A percentile compares a stretch with the other conserved stretches of the same genome.
These are phyloP conservation scores for Auricularia heimuer DNA, from an alignment of 768 basidiomycete genomes.

Conservation along the genomic window DNA sequence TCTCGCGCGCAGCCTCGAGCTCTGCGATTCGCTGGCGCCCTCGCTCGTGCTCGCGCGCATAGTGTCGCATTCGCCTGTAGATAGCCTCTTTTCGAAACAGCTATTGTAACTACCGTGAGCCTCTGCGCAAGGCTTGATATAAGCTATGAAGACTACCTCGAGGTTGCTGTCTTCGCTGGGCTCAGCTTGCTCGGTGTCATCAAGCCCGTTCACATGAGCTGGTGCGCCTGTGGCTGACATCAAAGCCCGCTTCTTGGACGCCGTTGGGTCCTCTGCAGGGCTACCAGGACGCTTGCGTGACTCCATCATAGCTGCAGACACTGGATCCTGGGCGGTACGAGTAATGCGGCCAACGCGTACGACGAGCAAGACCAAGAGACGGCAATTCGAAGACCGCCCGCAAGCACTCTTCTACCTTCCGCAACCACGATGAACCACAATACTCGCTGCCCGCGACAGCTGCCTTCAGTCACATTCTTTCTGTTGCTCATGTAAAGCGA, in stretches of 20 bases:
- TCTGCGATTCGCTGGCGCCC: conserved; percentile 50
- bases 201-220: conserved; percentile 15
- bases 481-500: too few relatives aligned
- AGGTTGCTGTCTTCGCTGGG: conserved; percentile 35
- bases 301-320: conserved; percentile 3
- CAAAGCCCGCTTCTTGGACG: conserved; percentile 20
- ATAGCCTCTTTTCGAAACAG: conserved; percentile 82
- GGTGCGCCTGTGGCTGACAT: conserved; percentile 15
- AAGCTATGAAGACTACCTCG: conserved; percentile 38
- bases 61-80: conserved; percentile 75
- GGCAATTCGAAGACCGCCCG: too few relatives aligned
- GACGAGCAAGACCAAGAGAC: too few relatives aligned
- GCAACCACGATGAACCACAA: too few relatives aligned
- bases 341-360: too few relatives aligned
- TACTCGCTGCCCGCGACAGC: too few relatives aligned
- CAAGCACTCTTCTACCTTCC: too few relatives aligned
- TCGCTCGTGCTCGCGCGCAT: conserved; percentile 64
- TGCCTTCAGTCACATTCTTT: too few relatives aligned
- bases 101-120: conserved; percentile 26
- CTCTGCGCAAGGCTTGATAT: too few relatives aligned
- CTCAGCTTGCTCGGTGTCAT: conserved; percentile 13
- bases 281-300: conserved; percentile 8
- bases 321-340: not conserved
- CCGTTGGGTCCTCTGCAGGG: conserved; percentile 12
- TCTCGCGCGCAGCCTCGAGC: conserved; percentile 53